Base-by-base conservation (phyloP, 306 rosid genomes). In the Casuarina glauca region DNA sequence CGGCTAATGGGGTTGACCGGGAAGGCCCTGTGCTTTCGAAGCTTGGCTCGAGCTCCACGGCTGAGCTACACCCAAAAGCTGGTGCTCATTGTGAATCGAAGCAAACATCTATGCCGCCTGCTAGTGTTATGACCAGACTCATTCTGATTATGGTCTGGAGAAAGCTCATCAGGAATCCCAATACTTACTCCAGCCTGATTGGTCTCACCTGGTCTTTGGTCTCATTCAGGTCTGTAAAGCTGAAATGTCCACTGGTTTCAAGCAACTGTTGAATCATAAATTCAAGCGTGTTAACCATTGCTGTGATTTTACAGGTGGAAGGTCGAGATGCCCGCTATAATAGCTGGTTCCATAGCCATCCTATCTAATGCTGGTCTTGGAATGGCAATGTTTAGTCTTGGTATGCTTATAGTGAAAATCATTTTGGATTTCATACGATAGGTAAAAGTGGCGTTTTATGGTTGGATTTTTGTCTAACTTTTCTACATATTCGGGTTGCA, bases 301-400 rank as follows among this genome's bases (percentile, higher is more conserved):
- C 44, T 39, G 61, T 69, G 55, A 2, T 75, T 63, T 71, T 80
- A 43, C 49, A 90, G 97, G 88, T 93, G 97, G 97, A 83, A 91
- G 45, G 58, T 93, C 76, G 82, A 17, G 5, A 93, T 93, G 98
- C 98, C 98, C 10, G 94, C 89, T 0, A 91, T 93, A 19, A 81
- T 91, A 60, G 98, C 94, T 3, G 48, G 68, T 17, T 93, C 98
- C 0, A 93, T 93, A 2, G 51, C 90, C 41, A 93, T 93, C 83
- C 79, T 91, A 41, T 93, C 98, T 3, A 86, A 89, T 77, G 97
- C 97, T 2, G 98, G 98, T 5, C 94, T 93, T 16, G 98, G 98
- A 68, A 93, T 93, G 98, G 98, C 97, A 19, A 93, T 93, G 98
- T 93, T 93, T 79, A 93, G 98, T 71, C 97, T 93, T 36, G 97